These are phyloP conservation scores for Chrysoporthe deuterocubensis DNA, from an alignment of 2,329 filamentous ascomycete species.

Conservation along the genomic window DNA sequence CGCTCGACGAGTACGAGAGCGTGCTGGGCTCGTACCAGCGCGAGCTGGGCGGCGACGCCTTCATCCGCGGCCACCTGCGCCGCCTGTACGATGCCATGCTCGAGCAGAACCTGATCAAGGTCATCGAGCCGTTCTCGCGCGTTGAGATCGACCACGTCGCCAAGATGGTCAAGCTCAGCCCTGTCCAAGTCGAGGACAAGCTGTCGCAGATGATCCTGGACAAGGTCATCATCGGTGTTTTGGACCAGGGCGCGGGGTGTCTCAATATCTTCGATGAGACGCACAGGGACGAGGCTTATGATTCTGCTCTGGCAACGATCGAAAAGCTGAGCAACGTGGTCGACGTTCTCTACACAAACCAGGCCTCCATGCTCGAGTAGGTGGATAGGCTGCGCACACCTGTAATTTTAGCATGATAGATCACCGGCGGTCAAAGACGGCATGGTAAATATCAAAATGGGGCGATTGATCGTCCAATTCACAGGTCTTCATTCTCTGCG, in stretches of 20 bases:
- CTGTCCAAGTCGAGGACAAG: slow-evolving; percentile 96
- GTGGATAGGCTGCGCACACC: slow-evolving; percentile 22
- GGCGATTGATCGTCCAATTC: slow-evolving; percentile 11
- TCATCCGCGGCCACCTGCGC: slow-evolving; percentile 95
- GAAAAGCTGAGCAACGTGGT: slow-evolving; percentile 97
- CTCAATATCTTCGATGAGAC: slow-evolving; percentile 97
- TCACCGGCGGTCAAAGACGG: slow-evolving; percentile 18
- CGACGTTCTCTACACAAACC: slow-evolving; percentile 96
- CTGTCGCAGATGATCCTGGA: slow-evolving; percentile 99
- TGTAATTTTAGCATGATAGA: slow-evolving; percentile 36
- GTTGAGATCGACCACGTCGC: slow-evolving; percentile 97
- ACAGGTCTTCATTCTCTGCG: slow-evolving; percentile 9
- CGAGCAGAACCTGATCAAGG: slow-evolving; percentile 99
- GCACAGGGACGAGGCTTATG: slow-evolving; percentile 89
- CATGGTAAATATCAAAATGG: slow-evolving; percentile 13
- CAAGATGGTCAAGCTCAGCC: slow-evolving; percentile 96
- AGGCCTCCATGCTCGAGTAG: slow-evolving; percentile 93
- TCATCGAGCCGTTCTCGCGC: slow-evolving; percentile 97
- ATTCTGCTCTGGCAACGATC: slow-evolving; percentile 90
- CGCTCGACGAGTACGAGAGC: slow-evolving; percentile 94
- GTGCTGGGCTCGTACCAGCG: slow-evolving; percentile 88
- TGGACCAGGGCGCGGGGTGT: slow-evolving; percentile 97
- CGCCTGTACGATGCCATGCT: slow-evolving; percentile 97
- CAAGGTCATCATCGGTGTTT: slow-evolving; percentile 96
- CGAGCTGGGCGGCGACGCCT: slow-evolving; percentile 91